phyloP scores from a whole-genome alignment of 176 grass and related monocot genomes.

The Oryza coarctata region DNA sequence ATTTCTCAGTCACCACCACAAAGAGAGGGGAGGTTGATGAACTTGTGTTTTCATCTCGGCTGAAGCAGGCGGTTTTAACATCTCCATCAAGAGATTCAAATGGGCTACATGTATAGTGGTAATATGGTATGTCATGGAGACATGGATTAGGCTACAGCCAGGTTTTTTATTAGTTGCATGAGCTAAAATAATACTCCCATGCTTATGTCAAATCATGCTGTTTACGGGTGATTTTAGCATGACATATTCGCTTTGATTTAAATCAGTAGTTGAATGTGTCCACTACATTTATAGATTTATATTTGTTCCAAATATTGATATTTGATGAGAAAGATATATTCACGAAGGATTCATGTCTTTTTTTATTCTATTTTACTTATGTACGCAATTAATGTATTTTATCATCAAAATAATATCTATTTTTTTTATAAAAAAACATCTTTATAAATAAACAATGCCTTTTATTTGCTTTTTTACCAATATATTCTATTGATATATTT shows the following conservation, averaged over 20 bases:
- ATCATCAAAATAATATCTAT: too few species aligned
- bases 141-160: not conserved
- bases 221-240: slow-evolving; percentile 22
- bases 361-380: not conserved
- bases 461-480: too few species aligned
- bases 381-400: not conserved
- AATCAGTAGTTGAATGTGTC: not conserved
- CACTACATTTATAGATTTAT: too few species aligned
- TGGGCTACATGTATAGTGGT: not conserved
- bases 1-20: not conserved
- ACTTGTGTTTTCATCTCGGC: not conserved
- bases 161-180: not conserved
- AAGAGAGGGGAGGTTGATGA: not conserved
- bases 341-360: too few species aligned
- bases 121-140: not conserved
- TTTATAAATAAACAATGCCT: too few species aligned
- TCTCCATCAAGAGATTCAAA: not conserved
- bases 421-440: too few species aligned
- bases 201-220: not conserved
- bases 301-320: too few species aligned
- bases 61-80: not conserved
- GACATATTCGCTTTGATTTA: not conserved
- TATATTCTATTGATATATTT: too few species aligned
- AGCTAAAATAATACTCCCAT: not conserved
- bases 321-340: too few species aligned